These are phyloP conservation scores for Zygnema cylindricum DNA, from an alignment of 139 green algal genomes.

Conservation along the genomic window DNA sequence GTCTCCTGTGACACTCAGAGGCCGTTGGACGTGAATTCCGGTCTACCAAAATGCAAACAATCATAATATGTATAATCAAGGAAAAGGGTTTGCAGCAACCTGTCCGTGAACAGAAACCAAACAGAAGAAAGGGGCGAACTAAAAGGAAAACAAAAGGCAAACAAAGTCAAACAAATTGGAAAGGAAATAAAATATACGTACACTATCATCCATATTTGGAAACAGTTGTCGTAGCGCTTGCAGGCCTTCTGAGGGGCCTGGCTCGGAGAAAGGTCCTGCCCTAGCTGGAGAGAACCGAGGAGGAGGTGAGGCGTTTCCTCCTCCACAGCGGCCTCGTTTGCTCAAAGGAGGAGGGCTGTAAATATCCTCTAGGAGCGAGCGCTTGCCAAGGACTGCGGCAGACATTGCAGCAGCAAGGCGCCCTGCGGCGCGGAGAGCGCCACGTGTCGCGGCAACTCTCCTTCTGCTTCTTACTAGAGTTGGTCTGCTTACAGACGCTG, in stretches of 20 bases:
- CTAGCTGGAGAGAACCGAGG: background rate
- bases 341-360: slow-evolving; percentile 18
- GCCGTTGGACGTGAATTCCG: too few relatives aligned
- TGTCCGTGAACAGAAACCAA: too few relatives aligned
- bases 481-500: too few relatives aligned
- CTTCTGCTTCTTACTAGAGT: slow-evolving; percentile 2
- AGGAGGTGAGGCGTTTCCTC: background rate
- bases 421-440: slow-evolving; percentile 18
- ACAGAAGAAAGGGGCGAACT: too few relatives aligned
- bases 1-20: too few relatives aligned
- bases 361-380: slow-evolving; percentile 29
- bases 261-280: background rate
- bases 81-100: too few relatives aligned
- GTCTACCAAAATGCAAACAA: too few relatives aligned
- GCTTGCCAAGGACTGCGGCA: slow-evolving; percentile 35
- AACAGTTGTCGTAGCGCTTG: background rate
- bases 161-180: too few relatives aligned
- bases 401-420: slow-evolving; percentile 28
- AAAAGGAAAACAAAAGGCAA: too few relatives aligned
- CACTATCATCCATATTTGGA: background rate
- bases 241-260: background rate
- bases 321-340: slow-evolving; percentile 18
- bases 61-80: too few relatives aligned
- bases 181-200: too few relatives aligned
- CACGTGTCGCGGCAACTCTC: background rate